Conservation (phyloP, 2,329 filamentous ascomycete genomes). For the Fusarium scirpi region DNA sequence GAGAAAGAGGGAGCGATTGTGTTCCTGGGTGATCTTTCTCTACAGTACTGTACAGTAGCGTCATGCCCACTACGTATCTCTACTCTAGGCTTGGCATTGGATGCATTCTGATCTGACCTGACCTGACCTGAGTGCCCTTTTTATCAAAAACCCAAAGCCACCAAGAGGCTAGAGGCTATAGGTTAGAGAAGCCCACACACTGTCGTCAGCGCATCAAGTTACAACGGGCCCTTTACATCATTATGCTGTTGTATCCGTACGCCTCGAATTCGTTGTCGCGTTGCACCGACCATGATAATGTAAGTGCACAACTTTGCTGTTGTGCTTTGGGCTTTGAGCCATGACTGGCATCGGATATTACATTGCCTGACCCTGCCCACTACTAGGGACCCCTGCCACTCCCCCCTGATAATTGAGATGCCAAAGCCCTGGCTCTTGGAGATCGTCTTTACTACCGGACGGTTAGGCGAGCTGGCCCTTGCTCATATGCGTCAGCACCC, state of each 20-base stretch:
- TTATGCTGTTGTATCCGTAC: not conserved
- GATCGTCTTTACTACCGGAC: slow-evolving; percentile 34
- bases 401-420: slow-evolving; percentile 18
- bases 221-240: not conserved
- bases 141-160: slow-evolving; percentile 3
- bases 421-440: slow-evolving; percentile 15
- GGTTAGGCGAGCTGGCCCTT: slow-evolving; percentile 24
- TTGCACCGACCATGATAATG: slow-evolving; percentile 6
- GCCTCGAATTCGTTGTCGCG: not conserved
- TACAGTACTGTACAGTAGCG: not conserved
- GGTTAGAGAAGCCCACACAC: not conserved
- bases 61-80: slow-evolving; percentile 2
- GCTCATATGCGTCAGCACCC: slow-evolving; percentile 2
- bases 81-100: slow-evolving; percentile 12
- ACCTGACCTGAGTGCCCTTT: not conserved
- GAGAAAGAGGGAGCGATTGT: slow-evolving; percentile 5
- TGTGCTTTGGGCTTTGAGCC: not conserved
- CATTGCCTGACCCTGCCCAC: slow-evolving; percentile 1
- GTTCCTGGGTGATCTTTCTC: slow-evolving; percentile 16
- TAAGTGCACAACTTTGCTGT: slow-evolving; percentile 2
- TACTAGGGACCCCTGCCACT: slow-evolving; percentile 11
- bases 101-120: not conserved
- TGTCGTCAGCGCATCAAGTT: slow-evolving; percentile 2
- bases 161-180: not conserved
- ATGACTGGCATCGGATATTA: slow-evolving; percentile 19